Evolutionary conservation across 441 rosid species (phyloP), one percentile per base, ranked within the genome.

Genomic region (Dalechampia spathulata): DNA sequence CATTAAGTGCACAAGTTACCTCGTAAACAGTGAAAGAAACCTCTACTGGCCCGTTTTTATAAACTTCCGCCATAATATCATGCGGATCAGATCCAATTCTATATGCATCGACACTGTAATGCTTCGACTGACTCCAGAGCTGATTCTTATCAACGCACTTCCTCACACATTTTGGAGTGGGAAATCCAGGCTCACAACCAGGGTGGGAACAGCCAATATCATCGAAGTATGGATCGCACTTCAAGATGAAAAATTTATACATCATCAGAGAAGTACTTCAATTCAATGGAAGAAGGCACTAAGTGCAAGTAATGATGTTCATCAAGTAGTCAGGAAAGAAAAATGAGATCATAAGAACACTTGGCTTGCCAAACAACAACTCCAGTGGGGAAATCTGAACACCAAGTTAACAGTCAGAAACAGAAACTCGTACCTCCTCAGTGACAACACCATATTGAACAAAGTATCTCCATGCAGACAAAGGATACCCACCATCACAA

Each of bases 161-260:
- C 57, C 75, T 88, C 57, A 53, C 75, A 69, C 98, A 92, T 74
- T 65, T 83, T 15, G 98, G 95, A 45, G 98, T 91, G 42, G 89
- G 90, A 71, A 68, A 92, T 58, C 65, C 90, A 44, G 96, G 98
- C 77, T 88, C 94, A 62, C 95, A 92, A 54, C 98, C 98, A 26
- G 98, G 96, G 80, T 92, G 98, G 49, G 91, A 82, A 64, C 96
- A 88, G 49, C 98, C 96, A 22, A 47, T 78, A 53, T 70, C 68
- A 52, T 88, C 98, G 45, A 92, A 88, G 76, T 91, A 91, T 28
- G 96, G 96, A 63, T 88, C 85, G 63, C 98, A 91, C 96, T 88
- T 78, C 50, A 48, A 62, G 41, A 61, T 22, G 52, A 49, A 23
- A 60, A 66, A 11, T 30, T 47, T 52, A 47, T 27, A 45, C 14